Evolutionary conservation across 1,284 basidiomycete species (phyloP).

Genomic region (Tausonia pullulans): DNA sequence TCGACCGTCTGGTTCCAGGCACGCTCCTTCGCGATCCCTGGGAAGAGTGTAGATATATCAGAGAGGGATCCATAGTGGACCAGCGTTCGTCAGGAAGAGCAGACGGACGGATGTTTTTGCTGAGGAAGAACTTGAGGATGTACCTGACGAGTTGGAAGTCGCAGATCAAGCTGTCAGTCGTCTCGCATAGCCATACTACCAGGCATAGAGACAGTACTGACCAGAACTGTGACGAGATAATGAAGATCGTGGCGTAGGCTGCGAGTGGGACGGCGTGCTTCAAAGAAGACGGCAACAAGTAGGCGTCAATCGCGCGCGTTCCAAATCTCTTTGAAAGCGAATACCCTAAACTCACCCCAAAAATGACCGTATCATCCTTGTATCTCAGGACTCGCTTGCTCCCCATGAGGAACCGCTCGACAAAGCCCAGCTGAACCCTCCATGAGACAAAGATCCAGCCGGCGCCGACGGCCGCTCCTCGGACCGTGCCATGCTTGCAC

Average conservation of each 20-base stretch:
- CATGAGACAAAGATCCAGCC: slow-evolving; percentile 48
- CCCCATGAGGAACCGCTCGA: neutral
- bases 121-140: slow-evolving; percentile 57
- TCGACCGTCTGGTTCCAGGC: slow-evolving; percentile 59
- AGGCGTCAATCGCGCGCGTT: neutral
- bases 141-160: neutral
- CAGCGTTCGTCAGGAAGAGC: no score
- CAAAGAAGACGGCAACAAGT: neutral
- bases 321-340: neutral
- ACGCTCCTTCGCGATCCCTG: slow-evolving; percentile 49
- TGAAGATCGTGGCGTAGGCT: slow-evolving; percentile 8
- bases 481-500: slow-evolving; percentile 52
- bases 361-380: neutral
- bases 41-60: no score
- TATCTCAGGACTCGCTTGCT: neutral
- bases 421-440: neutral
- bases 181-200: no score
- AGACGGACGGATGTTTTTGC: slow-evolving; percentile 44
- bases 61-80: no score
- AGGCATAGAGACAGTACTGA: neutral
- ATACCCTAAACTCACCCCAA: slow-evolving; percentile 2
- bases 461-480: slow-evolving; percentile 50
- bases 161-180: no score
- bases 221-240: slow-evolving; percentile 5
- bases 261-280: slow-evolving; percentile 23